Evolutionary conservation across 306 rosid genomes (phyloP), one percentile per base, ranked within the genome.

Genomic region (Cucumis melo): DNA sequence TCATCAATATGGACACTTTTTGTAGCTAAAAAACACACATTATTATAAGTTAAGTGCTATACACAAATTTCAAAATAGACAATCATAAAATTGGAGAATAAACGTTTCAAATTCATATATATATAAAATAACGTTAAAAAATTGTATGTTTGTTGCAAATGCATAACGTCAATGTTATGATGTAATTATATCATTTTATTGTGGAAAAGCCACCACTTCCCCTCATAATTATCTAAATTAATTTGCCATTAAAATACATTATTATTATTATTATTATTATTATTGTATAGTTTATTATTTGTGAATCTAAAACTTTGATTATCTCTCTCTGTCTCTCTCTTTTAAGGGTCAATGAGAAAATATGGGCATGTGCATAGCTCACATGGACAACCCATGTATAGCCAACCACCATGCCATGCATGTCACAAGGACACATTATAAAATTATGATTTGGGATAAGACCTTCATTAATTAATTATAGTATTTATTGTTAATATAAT

Each of bases 351-450:
- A 51, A 73, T 68, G 53, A 80, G 81, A 42, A 39, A 67, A 67
- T 75, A 63, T 34, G 70, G 70, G 58, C 96, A 82, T 90, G 84
- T 86, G 85, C 78, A 70, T 58, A 66, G 32, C 75, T 82, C 92
- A 85, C 91, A 80, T 88, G 90, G 92, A 88, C 91, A 89, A 81
- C 87, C 87, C 71, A 81, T 34, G 59, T 23, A 71, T 70, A 42
- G 32, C 53, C 54, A 39, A 68, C 75, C 36, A 68, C 75, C 75
- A 70, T 70, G 57, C 36, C 36, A 27, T 32, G 36, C 36, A 46
- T 50, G 21, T 72, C 76, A 72, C 44, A 50, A 29, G 9, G 9
- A n/a, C 29, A 50, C 60, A 72, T 48, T 72, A 48, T 8, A 72
- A 72, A 51, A 16, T 50, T 72, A 72, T 50, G 44, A 72, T 65